Base-by-base conservation (phyloP, 2,329 filamentous ascomycete genomes). In the Akanthomyces dipterigenus region DNA sequence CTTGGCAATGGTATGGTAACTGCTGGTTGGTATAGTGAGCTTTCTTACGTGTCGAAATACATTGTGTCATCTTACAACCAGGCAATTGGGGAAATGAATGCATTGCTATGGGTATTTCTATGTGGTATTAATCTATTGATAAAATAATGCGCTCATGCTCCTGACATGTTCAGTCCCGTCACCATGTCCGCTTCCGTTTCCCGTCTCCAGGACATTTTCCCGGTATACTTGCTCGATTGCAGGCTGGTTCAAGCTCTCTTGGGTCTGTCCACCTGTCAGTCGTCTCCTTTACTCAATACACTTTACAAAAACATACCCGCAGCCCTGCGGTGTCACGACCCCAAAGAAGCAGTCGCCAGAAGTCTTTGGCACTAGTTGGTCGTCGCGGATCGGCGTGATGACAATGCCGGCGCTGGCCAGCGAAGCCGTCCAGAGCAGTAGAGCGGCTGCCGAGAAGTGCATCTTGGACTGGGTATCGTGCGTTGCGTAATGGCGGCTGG, bases 271-370 rank as follows among this genome's bases (percentile, higher is more conserved):
- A 48, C 28, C 5, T 36, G 36, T 61, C 43, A 55, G 59, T 22
- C 18, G 79, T 38, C 18, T 20, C 45, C 34, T 38, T 20, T 18
- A 53, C n/a, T 3, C 26, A n/a, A n/a, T 55, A 34, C 22, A n/a
- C 16, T 43, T 40, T 9, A 34, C 34, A 38, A 9, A 20, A 18
- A 36, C 81, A 65, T 69, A 85, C 83, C 75, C 83, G 79, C 83
- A 86, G 38, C 83, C 83, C 59, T 77, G 73, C 5, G 83, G 81
- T 36, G 83, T 85, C 5, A 78, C 76, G 20, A 82, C 80, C 38
- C 83, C 83, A 66, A 80, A 83, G 66, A 78, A 81, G 69, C 83
- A 86, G 68, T 86, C 83, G 31, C 77, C 79, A 2, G 67, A 40
- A 20, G 70, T 66, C 66, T 76, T 80, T 31, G 73, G 67, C n/a